A percentile compares a stretch with the other conserved stretches of the same genome.
phyloP scores from a whole-genome alignment of 2,329 filamentous ascomycete species.

The Phaeosphaeria sp. region DNA sequence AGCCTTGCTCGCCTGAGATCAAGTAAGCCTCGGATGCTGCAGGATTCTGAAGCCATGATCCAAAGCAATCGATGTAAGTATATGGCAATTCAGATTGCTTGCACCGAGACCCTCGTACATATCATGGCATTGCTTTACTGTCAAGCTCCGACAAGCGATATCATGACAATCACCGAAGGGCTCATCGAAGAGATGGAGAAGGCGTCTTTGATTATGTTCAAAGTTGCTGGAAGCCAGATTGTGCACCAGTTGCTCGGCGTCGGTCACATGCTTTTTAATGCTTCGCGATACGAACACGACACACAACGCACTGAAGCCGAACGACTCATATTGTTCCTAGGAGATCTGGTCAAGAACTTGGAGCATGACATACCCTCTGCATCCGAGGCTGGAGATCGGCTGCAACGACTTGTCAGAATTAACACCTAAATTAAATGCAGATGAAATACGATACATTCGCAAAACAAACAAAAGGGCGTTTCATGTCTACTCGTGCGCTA shows the following conservation, averaged over 20 bases:
- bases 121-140: conserved; percentile 3
- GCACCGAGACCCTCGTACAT: background rate
- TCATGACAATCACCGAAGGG: background rate
- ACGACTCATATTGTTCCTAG: background rate
- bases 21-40: background rate
- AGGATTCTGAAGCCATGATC: background rate
- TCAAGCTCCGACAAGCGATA: background rate
- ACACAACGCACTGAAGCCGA: background rate
- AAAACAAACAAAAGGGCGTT: no score
- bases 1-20: background rate
- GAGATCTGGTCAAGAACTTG: background rate
- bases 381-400: background rate
- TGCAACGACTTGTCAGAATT: background rate
- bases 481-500: background rate
- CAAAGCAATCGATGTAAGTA: conserved; percentile 1
- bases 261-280: conserved; percentile 1
- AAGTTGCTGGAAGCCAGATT: conserved; percentile 1
- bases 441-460: no score
- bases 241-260: conserved; percentile 1
- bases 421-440: background rate
- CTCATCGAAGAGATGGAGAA: background rate
- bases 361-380: conserved; percentile 1
- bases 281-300: background rate
- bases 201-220: background rate
- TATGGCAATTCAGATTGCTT: conserved; percentile 1